Evolutionary conservation across 768 basidiomycete species (phyloP), one percentile per base, ranked within the genome.

Genomic region (Leccinellum luteum): DNA sequence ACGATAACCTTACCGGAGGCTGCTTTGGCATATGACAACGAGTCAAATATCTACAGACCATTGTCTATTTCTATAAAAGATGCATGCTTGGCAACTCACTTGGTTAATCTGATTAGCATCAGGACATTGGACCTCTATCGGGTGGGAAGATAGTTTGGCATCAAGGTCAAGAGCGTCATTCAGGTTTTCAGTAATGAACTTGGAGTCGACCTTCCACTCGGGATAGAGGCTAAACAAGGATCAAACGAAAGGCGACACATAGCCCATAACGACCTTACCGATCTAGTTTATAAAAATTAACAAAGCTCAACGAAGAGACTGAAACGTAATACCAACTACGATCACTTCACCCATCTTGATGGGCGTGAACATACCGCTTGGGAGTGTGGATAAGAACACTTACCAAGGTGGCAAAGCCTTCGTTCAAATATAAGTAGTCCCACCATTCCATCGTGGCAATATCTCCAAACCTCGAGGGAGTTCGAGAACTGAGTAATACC

Each of bases 381-480:
- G 41, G 41, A 27, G 30, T 30, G 21, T n/a, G 27, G n/a, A 44
- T 28, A 47, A 31, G 17, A 34, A 19, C 54, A 74, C 82, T 56
- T 60, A 89, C 90, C 76, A 94, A 70, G 3, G 91, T 92, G 5
- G 92, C 90, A 70, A 94, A 92, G n/a, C 92, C 89, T 85, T 91
- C 89, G 60, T 90, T 91, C 56, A 91, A 74, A 71, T 90, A 90
- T 49, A 92, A 78, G 70, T 90, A 86, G 60, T 90, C 85, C 90
- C 91, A 94, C 91, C 92, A 93, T 65, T 84, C 84, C 93, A 95
- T 94, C 0, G 93, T 96, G 6, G 91, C 89, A 64, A 97, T 89
- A 69, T 96, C 87, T 25, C 94, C 94, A 64, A 95, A 96, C 92
- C 91, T 64, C 14, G 43, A 62, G 19, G 23, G 30, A 21, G 48